These are phyloP conservation scores for Leishmania turanica DNA, from an alignment of 208 protist species.

Conservation along the genomic window DNA sequence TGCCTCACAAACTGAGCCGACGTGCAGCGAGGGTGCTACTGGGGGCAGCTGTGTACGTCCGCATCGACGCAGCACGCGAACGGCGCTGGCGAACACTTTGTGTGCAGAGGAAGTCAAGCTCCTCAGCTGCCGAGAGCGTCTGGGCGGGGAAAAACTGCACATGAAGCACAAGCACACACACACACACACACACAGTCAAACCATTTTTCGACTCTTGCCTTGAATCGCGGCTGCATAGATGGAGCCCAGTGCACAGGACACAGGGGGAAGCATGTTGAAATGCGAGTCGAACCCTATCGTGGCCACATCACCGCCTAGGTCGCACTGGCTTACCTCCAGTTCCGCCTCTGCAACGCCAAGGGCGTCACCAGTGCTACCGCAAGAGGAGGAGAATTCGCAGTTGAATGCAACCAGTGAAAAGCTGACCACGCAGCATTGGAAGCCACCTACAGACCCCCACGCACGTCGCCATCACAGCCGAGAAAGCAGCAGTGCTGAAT, in stretches of 20 bases:
- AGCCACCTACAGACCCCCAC: no score
- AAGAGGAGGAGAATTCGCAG: neutral
- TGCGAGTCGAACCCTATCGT: neutral
- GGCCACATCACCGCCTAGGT: neutral
- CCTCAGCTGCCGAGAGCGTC: neutral
- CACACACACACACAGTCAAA: neutral
- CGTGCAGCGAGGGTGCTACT: neutral
- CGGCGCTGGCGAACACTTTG: neutral
- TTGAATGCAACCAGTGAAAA: constrained; percentile 15
- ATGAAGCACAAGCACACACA: neutral
- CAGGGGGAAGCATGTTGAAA: no score
- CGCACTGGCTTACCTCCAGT: neutral
- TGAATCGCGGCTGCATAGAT: neutral
- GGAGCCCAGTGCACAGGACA: neutral
- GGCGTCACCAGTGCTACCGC: neutral
- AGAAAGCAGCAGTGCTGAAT: constrained; percentile 19
- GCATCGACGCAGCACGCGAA: neutral
- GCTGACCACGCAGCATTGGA: neutral
- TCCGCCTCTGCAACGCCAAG: neutral
- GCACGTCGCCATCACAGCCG: neutral
- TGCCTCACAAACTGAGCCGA: neutral
- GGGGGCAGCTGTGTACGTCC: neutral
- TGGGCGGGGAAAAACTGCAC: neutral
- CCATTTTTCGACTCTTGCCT: no score
- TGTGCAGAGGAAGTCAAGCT: neutral